A percentile compares a stretch with the other conserved stretches of the same genome.
phyloP scores from a whole-genome alignment of 805 yeast species.

The Pichia insulana region DNA sequence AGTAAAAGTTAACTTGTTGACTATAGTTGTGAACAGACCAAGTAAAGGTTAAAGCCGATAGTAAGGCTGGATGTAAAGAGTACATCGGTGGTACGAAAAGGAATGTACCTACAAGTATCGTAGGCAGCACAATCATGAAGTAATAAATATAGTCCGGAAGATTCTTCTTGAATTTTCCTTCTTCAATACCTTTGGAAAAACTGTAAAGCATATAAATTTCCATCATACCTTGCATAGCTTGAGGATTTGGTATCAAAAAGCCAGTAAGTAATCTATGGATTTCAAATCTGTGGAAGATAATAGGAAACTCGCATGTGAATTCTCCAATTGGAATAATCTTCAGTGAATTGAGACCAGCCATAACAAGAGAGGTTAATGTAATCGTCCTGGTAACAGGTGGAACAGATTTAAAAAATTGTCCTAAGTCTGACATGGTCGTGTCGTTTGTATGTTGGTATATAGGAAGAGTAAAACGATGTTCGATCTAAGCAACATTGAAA shows the following conservation, averaged over 20 bases:
- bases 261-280: slow-evolving; percentile 42
- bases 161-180: slow-evolving; percentile 37
- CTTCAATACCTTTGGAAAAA: slow-evolving; percentile 49
- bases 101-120: slow-evolving; percentile 31
- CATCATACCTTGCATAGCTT: slow-evolving; percentile 37
- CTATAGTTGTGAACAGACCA: slow-evolving; percentile 55
- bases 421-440: slow-evolving; percentile 27
- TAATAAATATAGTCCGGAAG: slow-evolving; percentile 52
- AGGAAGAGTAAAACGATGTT: background rate
- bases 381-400: slow-evolving; percentile 58
- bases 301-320: slow-evolving; percentile 26
- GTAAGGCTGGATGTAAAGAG: slow-evolving; percentile 31
- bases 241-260: slow-evolving; percentile 36
- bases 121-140: slow-evolving; percentile 39
- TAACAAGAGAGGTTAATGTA: slow-evolving; percentile 38
- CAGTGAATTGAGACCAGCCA: slow-evolving; percentile 33
- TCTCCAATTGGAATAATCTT: slow-evolving; percentile 19
- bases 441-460: too few species aligned
- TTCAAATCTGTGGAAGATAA: slow-evolving; percentile 28
- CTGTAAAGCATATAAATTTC: slow-evolving; percentile 50
- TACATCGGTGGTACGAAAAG: slow-evolving; percentile 22
- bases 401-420: slow-evolving; percentile 33
- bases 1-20: slow-evolving; percentile 43
- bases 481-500: too few species aligned
- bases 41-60: slow-evolving; percentile 48